Evolutionary conservation across 2,329 filamentous ascomycete genomes (phyloP).

Genomic region (Xylariaceae sp.): DNA sequence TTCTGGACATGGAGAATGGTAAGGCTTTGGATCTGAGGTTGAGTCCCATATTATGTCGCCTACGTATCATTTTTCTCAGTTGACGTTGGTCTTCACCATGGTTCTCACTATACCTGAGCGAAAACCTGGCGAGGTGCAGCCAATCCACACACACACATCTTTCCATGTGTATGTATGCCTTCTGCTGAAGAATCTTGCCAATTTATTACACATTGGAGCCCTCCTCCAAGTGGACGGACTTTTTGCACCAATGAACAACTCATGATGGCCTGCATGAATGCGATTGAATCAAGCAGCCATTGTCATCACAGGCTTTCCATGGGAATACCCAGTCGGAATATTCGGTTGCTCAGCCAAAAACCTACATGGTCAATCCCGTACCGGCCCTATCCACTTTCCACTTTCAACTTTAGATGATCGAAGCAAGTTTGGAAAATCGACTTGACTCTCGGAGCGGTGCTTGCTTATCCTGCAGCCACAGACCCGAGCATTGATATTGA

Average conservation of each 20-base stretch:
- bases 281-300: conserved; percentile 26
- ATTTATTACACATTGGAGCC: conserved; percentile 19
- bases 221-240: conserved; percentile 31
- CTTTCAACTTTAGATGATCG: neutral
- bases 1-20: no score
- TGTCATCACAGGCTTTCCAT: no score
- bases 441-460: conserved; percentile 18
- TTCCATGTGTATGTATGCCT: conserved; percentile 5
- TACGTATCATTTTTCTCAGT: no score
- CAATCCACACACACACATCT: conserved; percentile 19
- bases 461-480: conserved; percentile 34
- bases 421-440: neutral
- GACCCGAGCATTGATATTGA: conserved; percentile 27
- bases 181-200: conserved; percentile 19
- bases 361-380: conserved; percentile 18
- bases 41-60: no score
- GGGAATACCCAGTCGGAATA: no score
- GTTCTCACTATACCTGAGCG: neutral
- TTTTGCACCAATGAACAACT: conserved; percentile 29
- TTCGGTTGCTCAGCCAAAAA: conserved; percentile 3
- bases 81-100: no score
- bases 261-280: conserved; percentile 36
- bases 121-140: neutral
- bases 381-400: neutral
- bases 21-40: no score